These are phyloP conservation scores for Hypomyces perniciosus DNA, from an alignment of 2,329 filamentous ascomycete genomes.

Conservation along the genomic window DNA sequence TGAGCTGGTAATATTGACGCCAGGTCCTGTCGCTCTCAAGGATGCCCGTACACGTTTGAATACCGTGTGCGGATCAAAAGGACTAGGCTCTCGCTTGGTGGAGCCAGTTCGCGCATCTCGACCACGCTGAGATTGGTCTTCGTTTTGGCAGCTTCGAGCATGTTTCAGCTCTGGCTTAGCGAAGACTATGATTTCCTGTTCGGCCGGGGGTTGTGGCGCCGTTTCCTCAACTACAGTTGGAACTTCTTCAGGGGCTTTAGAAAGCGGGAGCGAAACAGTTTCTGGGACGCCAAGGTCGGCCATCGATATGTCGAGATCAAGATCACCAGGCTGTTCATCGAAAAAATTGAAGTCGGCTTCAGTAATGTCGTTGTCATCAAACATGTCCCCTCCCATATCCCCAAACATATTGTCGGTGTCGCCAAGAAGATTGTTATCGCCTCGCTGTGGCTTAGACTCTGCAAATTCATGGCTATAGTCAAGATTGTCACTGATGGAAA, in stretches of 20 bases:
- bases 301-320: slow-evolving; percentile 32
- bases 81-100: slow-evolving; percentile 48
- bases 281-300: slow-evolving; percentile 16
- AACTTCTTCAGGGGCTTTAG: slow-evolving; percentile 14
- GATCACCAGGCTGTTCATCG: slow-evolving; percentile 52
- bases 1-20: slow-evolving; percentile 17
- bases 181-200: slow-evolving; percentile 37
- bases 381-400: slow-evolving; percentile 63
- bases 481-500: slow-evolving; percentile 17
- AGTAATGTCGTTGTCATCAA: slow-evolving; percentile 68
- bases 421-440: slow-evolving; percentile 35
- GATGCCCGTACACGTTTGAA: slow-evolving; percentile 52
- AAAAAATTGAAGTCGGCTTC: slow-evolving; percentile 84
- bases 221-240: slow-evolving; percentile 13
- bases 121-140: slow-evolving; percentile 30
- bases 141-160: slow-evolving; percentile 47
- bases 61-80: slow-evolving; percentile 52
- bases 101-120: slow-evolving; percentile 25
- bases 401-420: slow-evolving; percentile 59
- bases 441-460: slow-evolving; percentile 42
- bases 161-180: slow-evolving; percentile 56
- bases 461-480: slow-evolving; percentile 26
- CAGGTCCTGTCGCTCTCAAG: slow-evolving; percentile 22
- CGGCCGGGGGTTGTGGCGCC: slow-evolving; percentile 10
- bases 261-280: slow-evolving; percentile 13